Evolutionary conservation across 768 basidiomycete species (phyloP), one percentile per base, ranked within the genome.

Genomic region (Paxillus involutus): DNA sequence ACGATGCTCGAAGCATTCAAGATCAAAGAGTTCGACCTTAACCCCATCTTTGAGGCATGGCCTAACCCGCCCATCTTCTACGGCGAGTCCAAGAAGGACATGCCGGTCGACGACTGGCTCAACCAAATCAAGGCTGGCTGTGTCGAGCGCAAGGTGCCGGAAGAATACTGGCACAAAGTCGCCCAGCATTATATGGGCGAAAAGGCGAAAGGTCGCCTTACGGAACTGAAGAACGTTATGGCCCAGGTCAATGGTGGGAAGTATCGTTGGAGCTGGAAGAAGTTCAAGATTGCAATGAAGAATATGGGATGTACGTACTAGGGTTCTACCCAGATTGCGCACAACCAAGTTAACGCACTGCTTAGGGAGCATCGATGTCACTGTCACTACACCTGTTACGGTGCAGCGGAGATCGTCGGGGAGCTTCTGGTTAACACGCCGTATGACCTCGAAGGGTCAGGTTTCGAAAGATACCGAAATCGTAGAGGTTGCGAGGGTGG

Each of bases 211-310:
- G 75, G 75, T 36, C 80, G 84, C 53, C 72, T 91, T 55, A 73
- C 79, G 32, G 88, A 90, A 62, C 71, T 91, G 53, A 89, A 89
- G 71, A 79, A 79, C 42, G 86, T 91, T 53, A 80, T 91, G 74
- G 74, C 79, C 39, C 82, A 88, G 63, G 80, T 91, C 58, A 80
- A 90, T 56, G 89, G 87, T 11, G 87, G 87, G 13, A 85, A 82
- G 60, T 91, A 91, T 63, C 76, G 82, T 47, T 91, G 89, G 89
- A 85, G 80, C 57, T 91, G 89, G 89, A 88, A 89, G 73, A 88
- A 83, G 61, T 91, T 86, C 73, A 84, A 79, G 71, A 75, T 87
- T 49, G 89, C 89, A 4, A 85, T 91, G 82, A 73, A 77, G 54
- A 91, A 83, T 67, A 88, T 91, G 87, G 86, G 88, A 43, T 91